A percentile compares a stretch with the other conserved stretches of the same genome.
Conservation (phyloP, 2,329 filamentous ascomycete genomes). For the Ascosphaera apis region DNA sequence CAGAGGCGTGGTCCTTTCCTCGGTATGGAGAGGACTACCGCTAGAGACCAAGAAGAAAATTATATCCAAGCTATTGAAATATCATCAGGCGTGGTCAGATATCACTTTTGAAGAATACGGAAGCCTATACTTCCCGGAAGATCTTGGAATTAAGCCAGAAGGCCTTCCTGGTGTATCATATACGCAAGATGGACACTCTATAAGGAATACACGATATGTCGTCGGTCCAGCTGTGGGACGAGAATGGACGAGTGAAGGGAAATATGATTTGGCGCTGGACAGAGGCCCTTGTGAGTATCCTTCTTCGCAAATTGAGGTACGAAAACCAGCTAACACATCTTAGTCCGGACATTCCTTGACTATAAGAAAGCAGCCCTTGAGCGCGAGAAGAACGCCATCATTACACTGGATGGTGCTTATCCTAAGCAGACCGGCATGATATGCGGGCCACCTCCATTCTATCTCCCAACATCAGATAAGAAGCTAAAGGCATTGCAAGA, state of each 20-base stretch:
- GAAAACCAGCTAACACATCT: not conserved
- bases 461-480: slow-evolving; percentile 8
- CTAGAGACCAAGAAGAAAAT: slow-evolving; percentile 3
- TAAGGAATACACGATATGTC: slow-evolving; percentile 7
- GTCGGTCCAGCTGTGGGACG: slow-evolving; percentile 10
- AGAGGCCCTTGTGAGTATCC: slow-evolving; percentile 4
- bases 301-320: not conserved
- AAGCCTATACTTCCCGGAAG: slow-evolving; percentile 3
- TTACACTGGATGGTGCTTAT: not conserved
- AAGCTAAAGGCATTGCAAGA: slow-evolving; percentile 9
- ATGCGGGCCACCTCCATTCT: slow-evolving; percentile 6
- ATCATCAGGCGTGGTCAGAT: slow-evolving; percentile 2
- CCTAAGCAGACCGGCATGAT: slow-evolving; percentile 3
- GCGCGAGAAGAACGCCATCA: slow-evolving; percentile 2
- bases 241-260: slow-evolving; percentile 10
- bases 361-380: slow-evolving; percentile 2
- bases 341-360: not conserved
- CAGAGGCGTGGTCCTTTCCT: slow-evolving; percentile 9
- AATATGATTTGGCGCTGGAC: slow-evolving; percentile 1
- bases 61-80: slow-evolving; percentile 1
- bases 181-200: not conserved
- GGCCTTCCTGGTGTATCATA: not conserved
- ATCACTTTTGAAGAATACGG: slow-evolving; percentile 2
- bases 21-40: slow-evolving; percentile 8
- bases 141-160: not conserved